Conservation (phyloP, 139 green algal genomes). For the Trebouxia sp. region DNA sequence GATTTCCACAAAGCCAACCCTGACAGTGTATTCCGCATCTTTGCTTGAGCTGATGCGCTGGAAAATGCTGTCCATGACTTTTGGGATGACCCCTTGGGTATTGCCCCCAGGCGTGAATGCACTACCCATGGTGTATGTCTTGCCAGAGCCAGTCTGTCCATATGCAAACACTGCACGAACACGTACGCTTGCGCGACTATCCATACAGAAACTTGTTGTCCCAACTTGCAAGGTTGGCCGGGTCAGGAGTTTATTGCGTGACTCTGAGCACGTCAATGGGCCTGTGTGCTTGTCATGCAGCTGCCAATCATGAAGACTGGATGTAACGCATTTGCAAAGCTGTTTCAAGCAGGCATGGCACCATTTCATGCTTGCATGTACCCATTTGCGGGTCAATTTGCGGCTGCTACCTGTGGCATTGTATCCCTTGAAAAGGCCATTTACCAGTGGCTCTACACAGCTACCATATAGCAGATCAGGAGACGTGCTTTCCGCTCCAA, state of each 20-base stretch:
- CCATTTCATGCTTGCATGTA: too few relatives aligned
- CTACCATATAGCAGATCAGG: slow-evolving; percentile 62
- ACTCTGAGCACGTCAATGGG: too few relatives aligned
- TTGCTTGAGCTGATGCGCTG: slow-evolving; percentile 48
- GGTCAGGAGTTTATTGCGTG: too few relatives aligned
- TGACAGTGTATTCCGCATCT: slow-evolving; percentile 67
- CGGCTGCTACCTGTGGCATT: slow-evolving; percentile 87
- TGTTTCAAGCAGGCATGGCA: too few relatives aligned
- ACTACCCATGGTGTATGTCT: slow-evolving; percentile 91
- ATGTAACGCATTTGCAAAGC: too few relatives aligned
- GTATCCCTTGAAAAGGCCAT: slow-evolving; percentile 88
- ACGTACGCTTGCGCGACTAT: too few relatives aligned
- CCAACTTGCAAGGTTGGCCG: too few relatives aligned
- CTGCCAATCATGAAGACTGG: too few relatives aligned
- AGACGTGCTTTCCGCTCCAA: slow-evolving; percentile 47
- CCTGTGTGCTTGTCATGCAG: too few relatives aligned
- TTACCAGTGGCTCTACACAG: slow-evolving; percentile 82
- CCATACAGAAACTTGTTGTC: too few relatives aligned
- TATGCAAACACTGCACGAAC: slow-evolving; percentile 71
- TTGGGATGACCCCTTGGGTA: slow-evolving; percentile 77
- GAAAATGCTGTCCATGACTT: slow-evolving; percentile 81
- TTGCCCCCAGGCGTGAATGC: slow-evolving; percentile 58
- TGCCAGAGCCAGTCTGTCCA: slow-evolving; percentile 69
- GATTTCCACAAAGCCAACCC: slow-evolving; percentile 93
- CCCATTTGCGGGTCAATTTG: too few relatives aligned